Percentiles rank a stretch among this genome's conserved stretches.
phyloP scores from a whole-genome alignment of 345 rosid species.

The Anastatica hierochuntica region DNA sequence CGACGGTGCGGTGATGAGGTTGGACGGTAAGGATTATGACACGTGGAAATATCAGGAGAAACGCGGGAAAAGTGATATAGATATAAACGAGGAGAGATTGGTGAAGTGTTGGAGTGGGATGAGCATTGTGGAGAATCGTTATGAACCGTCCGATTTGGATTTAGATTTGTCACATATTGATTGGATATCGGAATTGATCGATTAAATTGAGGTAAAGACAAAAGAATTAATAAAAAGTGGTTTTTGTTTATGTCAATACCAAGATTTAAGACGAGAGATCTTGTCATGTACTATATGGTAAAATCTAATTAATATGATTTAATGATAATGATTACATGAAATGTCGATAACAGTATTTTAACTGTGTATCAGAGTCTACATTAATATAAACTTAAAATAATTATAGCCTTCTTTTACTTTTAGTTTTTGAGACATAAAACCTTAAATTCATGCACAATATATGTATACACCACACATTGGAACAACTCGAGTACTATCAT shows the following conservation, averaged over 20 bases:
- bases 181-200: constrained; percentile 39
- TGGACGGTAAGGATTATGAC: constrained; percentile 15
- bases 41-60: constrained; percentile 16
- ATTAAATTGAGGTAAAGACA: constrained; percentile 12
- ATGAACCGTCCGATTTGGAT: constrained; percentile 22
- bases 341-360: no score
- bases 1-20: constrained; percentile 2
- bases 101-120: constrained; percentile 30
- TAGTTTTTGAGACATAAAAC: no score
- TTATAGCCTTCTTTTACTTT: no score
- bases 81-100: constrained; percentile 22
- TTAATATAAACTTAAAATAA: no score
- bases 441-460: no score
- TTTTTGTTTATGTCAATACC: not conserved
- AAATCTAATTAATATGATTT: no score
- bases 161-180: constrained; percentile 31
- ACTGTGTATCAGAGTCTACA: not conserved
- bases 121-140: constrained; percentile 30
- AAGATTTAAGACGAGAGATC: not conserved
- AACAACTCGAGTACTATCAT: no score
- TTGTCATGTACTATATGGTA: not conserved
- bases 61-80: constrained; percentile 16
- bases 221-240: not conserved
- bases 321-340: not conserved
- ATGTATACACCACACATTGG: no score